phyloP scores from a whole-genome alignment of 2,329 filamentous ascomycete species.

The Colletotrichum noveboracense region DNA sequence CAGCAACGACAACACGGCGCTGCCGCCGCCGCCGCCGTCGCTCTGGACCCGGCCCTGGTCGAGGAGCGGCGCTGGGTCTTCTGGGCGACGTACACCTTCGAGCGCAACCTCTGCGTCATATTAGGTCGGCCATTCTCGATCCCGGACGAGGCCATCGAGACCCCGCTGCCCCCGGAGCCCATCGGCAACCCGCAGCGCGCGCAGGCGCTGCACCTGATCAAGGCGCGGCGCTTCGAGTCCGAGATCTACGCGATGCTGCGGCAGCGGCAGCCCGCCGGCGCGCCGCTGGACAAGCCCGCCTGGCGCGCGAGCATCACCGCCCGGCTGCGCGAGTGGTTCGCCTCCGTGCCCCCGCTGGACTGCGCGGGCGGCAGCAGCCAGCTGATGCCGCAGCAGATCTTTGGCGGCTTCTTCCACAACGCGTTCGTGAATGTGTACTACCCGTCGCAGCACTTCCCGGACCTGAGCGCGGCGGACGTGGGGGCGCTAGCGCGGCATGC shows the following conservation, averaged over 20 bases:
- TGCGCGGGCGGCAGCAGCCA: constrained; percentile 11
- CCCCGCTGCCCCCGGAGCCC: constrained; percentile 1
- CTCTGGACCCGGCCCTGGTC: not conserved
- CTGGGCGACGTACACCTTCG: constrained; percentile 20
- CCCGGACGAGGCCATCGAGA: constrained; percentile 21
- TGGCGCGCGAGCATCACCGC: constrained; percentile 26
- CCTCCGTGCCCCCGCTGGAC: constrained; percentile 18
- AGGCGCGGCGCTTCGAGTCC: constrained; percentile 26
- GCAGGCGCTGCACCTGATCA: constrained; percentile 26
- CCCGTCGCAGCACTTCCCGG: constrained; percentile 23
- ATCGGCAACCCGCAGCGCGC: not conserved
- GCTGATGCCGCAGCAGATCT: constrained; percentile 26
- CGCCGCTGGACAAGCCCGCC: not conserved
- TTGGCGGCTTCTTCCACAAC: constrained; percentile 24
- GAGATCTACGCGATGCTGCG: constrained; percentile 27
- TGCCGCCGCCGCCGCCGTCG: accelerated
- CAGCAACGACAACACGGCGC: not conserved
- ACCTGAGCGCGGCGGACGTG: constrained; percentile 16
- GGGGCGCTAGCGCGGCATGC: constrained; percentile 23
- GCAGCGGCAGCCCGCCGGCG: constrained; percentile 19
- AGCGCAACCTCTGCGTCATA: constrained; percentile 23
- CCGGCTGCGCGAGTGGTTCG: constrained; percentile 24
- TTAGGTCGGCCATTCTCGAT: constrained; percentile 17
- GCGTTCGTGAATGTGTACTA: constrained; percentile 25
- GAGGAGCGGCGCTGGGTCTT: constrained; percentile 16